Percentiles rank a stretch among this genome's conserved stretches.
These are phyloP conservation scores for Zychaea mexicana DNA, from an alignment of 371 early-diverging fungal genomes.

Conservation along the genomic window DNA sequence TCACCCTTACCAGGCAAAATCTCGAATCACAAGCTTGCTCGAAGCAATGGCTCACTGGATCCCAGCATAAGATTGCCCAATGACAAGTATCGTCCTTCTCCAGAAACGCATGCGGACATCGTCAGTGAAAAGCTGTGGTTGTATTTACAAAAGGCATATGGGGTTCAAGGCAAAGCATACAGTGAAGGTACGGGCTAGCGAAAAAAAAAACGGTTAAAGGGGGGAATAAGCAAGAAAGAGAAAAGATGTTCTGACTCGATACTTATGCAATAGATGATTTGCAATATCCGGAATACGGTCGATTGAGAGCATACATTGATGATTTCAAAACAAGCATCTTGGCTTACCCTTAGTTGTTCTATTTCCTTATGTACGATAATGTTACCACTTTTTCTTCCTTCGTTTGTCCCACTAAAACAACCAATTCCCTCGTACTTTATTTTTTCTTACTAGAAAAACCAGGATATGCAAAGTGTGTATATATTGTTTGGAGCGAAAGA, in stretches of 20 bases:
- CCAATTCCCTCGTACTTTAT: not conserved
- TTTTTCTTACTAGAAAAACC: not conserved
- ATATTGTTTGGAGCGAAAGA: not conserved
- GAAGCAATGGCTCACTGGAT: slow-evolving; percentile 39
- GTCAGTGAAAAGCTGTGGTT: slow-evolving; percentile 43
- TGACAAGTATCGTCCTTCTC: slow-evolving; percentile 48
- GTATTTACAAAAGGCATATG: slow-evolving; percentile 39
- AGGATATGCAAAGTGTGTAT: not conserved
- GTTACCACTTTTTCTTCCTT: not conserved
- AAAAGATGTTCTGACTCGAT: slow-evolving; percentile 2
- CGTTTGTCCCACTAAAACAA: not conserved
- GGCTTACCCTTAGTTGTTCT: slow-evolving; percentile 31
- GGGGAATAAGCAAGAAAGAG: not conserved
- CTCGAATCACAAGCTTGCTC: slow-evolving; percentile 36
- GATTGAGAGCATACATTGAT: slow-evolving; percentile 43
- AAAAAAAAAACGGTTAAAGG: not conserved
- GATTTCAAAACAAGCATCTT: slow-evolving; percentile 46
- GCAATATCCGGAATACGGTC: slow-evolving; percentile 42
- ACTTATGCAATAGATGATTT: slow-evolving; percentile 29
- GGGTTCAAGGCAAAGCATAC: slow-evolving; percentile 43
- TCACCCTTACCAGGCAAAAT: slow-evolving; percentile 39
- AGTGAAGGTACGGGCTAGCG: too few relatives aligned
- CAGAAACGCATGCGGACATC: slow-evolving; percentile 51
- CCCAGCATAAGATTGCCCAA: slow-evolving; percentile 44
- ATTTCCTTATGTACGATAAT: not conserved